Evolutionary conservation across 176 grass and related monocot species (phyloP), one percentile per base, ranked within the genome.

Genomic region (Oryza glumipatula): DNA sequence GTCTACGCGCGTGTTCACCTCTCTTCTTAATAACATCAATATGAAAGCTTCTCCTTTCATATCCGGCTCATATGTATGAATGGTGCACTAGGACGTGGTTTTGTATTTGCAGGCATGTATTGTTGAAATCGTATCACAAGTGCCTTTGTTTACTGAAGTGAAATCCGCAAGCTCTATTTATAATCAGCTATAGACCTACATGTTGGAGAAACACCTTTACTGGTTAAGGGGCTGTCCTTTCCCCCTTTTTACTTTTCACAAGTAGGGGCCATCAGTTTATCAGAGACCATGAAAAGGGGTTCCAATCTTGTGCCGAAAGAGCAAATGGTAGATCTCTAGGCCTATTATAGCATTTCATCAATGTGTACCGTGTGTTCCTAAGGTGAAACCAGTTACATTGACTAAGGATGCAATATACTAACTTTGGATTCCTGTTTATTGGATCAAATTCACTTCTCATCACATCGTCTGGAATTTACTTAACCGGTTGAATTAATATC

Each of bases 261-360:
- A 69, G 68, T 74, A 63, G 84, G 83, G 74, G 30, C 68, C 79
- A 86, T 79, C 69, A 73, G 12, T 74, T 82, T 74, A 47, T 72
- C 45, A 52, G 68, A 24, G 68, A 70, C 69, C 60, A 64, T 79
- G 38, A 47, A 87, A 87, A 79, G 30, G 52, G 63, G 64, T 24
- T 65, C 69, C 38, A 67, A 74, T 79, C 22, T 90, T 83, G 16
- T 87, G 80, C 89, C 22, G 64, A 90, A 79, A 87, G 76, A 80
- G 61, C 68, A 44, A 65, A 46, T 54, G 11, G 17, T 87, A 80
- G 84, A 65, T 68, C 39, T 32, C 33, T 82, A 77, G 67, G 19
- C 47, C 46, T 58, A 82, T 72, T 77, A 7, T 82, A 78, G 88
- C 72, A 72, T 82, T 46, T 72, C 22, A 74, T 45, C 71, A 82